Evolutionary conservation across 1,284 basidiomycete species (phyloP), one percentile per base, ranked within the genome.

Genomic region (Cutaneotrichosporon cavernicola): DNA sequence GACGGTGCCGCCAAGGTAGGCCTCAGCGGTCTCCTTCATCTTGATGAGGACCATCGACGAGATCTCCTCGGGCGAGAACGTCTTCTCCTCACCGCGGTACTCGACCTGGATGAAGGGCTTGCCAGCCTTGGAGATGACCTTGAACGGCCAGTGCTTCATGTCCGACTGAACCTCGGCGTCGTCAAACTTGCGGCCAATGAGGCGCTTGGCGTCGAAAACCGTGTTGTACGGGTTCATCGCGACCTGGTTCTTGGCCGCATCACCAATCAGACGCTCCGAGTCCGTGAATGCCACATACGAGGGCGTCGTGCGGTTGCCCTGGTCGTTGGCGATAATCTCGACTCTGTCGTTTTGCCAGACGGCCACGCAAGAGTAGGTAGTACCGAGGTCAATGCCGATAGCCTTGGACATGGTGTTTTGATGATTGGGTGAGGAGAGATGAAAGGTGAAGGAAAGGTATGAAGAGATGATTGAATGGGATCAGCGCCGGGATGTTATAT

Each of bases 21-120:
- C 92, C 86, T 98, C 96, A 68, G 96, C 96, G 53, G 92, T 98
- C 85, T 98, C 96, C 88, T 98, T 98, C 95, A 99, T 98, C 86
- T 98, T 98, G 67, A 81, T 85, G 67, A 98, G 84, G 74, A 99
- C 87, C 96, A 98, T 99, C 64, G 95, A 92, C 63, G 88, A 91
- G 72, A 81, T 76, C 68, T 82, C 80, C 70, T 82, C 79, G 51
- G 81, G 67, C 5, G 64, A 68, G 65, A 81, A 82, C 82, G 89
- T 87, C 84, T 97, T 97, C 71, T 85, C 83, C 84, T 97, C 93
- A 64, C 92, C 92, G 71, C 89, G 89, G 86, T 96, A 94, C 79
- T 90, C 85, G 65, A 98, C 91, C 67, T 87, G 82, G 75, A 98
- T 87, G 83, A 90, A 89, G 34, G 95, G 96, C 85, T 97, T 97